Evolutionary conservation across 345 rosid genomes (phyloP), one percentile per base, ranked within the genome.

Genomic region (Lumnitzera racemosa): DNA sequence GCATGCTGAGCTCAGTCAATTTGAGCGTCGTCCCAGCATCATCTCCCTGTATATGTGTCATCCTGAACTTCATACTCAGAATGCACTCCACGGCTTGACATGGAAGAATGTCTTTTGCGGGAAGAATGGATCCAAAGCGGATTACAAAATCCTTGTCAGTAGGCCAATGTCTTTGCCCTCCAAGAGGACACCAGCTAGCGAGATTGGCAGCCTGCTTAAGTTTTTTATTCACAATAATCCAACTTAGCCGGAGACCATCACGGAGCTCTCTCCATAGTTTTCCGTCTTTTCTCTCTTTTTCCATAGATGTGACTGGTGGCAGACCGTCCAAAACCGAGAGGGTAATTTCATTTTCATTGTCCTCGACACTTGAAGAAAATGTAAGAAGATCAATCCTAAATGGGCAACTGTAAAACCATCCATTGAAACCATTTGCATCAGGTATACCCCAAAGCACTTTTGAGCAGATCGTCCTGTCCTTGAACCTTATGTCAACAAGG

Each of bases 121-220:
- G 80, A 61, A 86, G 87, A 58, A 86, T 77, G 7, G 94, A 83
- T 47, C 94, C 94, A 57, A 83, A 86, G 29, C 87, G 79, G 24
- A 83, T 73, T n/a, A 86, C 78, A 43, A 86, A 86, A 71, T 86
- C 94, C 73, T 77, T 83, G 68, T 83, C 89, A 2, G 94, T 86
- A 0, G 94, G 94, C 89, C 89, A 86, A 66, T 83, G 94, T 70
- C 94, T 80, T 59, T 86, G 94, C 53, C 94, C 94, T 6, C 87
- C 84, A 23, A 86, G 89, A 50, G 94, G 81, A 51, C 85, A 80
- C 94, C 89, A 86, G 78, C 94, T 86, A 4, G 89, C 74, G 43
- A 86, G 77, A 70, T 86, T 86, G 17, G 82, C 94, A 31, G 89
- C 89, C 67, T 80, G 85, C 69, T 83, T 81, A 29, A 70, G 57